Percentiles rank a stretch among this genome's conserved stretches.
Evolutionary conservation across 2,329 filamentous ascomycete genomes (phyloP).

Genomic region (Daldinia eschscholtzii): DNA sequence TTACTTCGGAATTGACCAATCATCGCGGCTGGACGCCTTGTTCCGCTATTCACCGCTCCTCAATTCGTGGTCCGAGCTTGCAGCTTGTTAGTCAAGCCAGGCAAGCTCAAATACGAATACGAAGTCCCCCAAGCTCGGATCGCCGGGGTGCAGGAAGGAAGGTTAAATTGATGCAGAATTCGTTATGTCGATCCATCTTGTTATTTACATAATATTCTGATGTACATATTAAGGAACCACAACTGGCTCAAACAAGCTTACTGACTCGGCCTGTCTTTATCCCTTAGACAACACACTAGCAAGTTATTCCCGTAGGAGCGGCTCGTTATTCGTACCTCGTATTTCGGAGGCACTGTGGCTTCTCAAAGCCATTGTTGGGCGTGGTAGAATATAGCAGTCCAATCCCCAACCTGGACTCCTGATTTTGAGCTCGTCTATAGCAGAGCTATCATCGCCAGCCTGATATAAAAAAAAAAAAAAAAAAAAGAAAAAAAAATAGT

Average conservation of each 20-base stretch:
- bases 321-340: not conserved
- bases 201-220: constrained; percentile 8
- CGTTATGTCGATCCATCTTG: constrained; percentile 17
- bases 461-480: too few species aligned
- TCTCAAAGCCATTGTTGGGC: not conserved
- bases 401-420: too few species aligned
- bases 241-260: too few species aligned
- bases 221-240: not conserved
- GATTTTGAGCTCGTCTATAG: not conserved
- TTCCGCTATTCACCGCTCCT: constrained; percentile 43
- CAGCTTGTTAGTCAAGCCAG: not conserved
- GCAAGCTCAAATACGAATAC: constrained; percentile 42
- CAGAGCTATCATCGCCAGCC: too few species aligned
- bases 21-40: constrained; percentile 20
- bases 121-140: constrained; percentile 35
- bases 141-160: constrained; percentile 9
- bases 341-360: not conserved
- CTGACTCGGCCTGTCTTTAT: too few species aligned
- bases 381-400: not conserved
- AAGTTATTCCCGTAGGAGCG: not conserved
- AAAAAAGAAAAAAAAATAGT: too few species aligned
- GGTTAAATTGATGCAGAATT: constrained; percentile 24
- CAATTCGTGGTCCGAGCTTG: constrained; percentile 33
- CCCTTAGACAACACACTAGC: not conserved
- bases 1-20: constrained; percentile 44